A percentile compares a stretch with the other conserved stretches of the same genome.
Conservation (phyloP, 1,284 basidiomycete species). For the Xerocomus subilludens region DNA sequence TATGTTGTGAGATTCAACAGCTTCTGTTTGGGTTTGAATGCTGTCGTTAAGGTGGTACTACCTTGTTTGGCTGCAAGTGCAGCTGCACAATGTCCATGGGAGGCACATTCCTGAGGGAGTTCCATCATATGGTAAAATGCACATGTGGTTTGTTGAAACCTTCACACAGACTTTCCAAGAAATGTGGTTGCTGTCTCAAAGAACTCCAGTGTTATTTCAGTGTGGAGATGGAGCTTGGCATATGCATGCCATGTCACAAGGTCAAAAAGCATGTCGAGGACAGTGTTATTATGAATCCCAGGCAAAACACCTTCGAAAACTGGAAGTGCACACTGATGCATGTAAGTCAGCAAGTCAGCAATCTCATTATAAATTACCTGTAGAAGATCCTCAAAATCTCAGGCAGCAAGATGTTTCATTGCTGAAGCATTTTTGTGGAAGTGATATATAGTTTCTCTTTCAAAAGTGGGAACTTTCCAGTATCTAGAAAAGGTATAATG, state of each 20-base stretch:
- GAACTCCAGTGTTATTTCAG: constrained; percentile 35
- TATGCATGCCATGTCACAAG: constrained; percentile 41
- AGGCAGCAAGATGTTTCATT: constrained; percentile 31
- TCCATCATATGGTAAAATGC: constrained; percentile 40
- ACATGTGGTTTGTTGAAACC: constrained; percentile 37
- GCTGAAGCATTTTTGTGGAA: constrained; percentile 28
- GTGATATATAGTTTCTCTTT: constrained; percentile 13
- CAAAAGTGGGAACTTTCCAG: constrained; percentile 13
- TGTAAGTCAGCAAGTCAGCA: neutral
- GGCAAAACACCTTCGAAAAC: constrained; percentile 45
- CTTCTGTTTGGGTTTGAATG: neutral
- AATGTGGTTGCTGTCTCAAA: constrained; percentile 59
- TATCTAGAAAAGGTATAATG: neutral
- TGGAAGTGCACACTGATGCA: constrained; percentile 43
- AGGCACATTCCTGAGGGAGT: constrained; percentile 38
- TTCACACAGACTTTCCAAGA: constrained; percentile 31
- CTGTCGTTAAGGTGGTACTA: rapidly evolving
- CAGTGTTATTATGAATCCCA: constrained; percentile 31
- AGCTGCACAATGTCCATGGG: constrained; percentile 26
- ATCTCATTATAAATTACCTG: too few species aligned
- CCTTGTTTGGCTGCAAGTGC: constrained; percentile 11
- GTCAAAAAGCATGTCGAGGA: constrained; percentile 30
- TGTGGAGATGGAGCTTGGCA: constrained; percentile 46
- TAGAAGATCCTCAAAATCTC: constrained; percentile 43
- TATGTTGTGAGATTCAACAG: constrained; percentile 39